phyloP scores from a whole-genome alignment of 2,329 filamentous ascomycete genomes.

The Epichloe bromicola region DNA sequence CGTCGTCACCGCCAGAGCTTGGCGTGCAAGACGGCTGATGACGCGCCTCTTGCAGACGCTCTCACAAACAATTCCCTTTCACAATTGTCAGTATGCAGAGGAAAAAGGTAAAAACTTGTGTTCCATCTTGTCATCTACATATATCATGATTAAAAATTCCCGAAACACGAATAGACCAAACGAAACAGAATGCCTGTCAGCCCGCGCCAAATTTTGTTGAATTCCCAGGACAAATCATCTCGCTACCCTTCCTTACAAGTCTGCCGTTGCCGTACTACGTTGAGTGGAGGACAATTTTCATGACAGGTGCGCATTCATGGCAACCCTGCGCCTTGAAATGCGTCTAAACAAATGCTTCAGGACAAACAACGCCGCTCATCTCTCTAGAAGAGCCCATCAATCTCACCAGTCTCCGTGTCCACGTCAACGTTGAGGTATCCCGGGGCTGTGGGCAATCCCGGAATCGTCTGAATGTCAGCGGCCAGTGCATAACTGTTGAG shows the following conservation, averaged over 20 bases:
- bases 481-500: slow-evolving; percentile 67
- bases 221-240: neutral
- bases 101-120: no score
- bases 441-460: slow-evolving; percentile 84
- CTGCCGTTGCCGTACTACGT: slow-evolving; percentile 4
- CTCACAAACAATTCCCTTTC: no score
- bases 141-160: no score
- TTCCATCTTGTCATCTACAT: no score
- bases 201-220: slow-evolving; percentile 3
- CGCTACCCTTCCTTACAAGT: neutral
- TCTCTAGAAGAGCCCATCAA: slow-evolving; percentile 73
- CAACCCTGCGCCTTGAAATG: neutral
- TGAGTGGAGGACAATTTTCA: slow-evolving; percentile 3
- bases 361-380: neutral
- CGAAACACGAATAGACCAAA: no score
- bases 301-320: neutral
- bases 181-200: no score
- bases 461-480: slow-evolving; percentile 96
- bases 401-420: slow-evolving; percentile 70
- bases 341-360: neutral
- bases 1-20: no score
- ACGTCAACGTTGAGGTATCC: slow-evolving; percentile 92
- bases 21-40: no score
- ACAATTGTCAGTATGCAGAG: no score
- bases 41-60: no score